Percentiles rank a stretch among this genome's conserved stretches.
Conservation (phyloP, 768 basidiomycete genomes). For the Phaeolepiota aurea region DNA sequence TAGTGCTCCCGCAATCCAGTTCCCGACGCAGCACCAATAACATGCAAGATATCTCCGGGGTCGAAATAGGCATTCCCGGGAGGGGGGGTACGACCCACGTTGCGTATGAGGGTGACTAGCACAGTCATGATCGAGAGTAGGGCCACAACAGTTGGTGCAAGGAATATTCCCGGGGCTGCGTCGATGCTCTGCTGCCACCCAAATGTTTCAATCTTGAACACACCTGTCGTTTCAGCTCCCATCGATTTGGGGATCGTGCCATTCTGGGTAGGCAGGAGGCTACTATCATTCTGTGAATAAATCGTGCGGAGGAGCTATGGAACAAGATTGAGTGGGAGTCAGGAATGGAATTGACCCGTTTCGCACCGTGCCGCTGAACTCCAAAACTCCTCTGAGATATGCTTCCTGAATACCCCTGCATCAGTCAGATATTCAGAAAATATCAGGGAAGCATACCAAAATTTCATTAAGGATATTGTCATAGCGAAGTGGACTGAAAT, state of each 20-base stretch:
- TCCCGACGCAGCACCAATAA: slow-evolving; percentile 12
- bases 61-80: slow-evolving; percentile 10
- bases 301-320: slow-evolving; percentile 12
- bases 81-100: background rate
- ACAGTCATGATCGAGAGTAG: slow-evolving; percentile 11
- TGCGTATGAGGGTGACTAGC: slow-evolving; percentile 4
- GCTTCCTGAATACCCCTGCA: slow-evolving; percentile 9
- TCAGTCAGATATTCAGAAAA: no score
- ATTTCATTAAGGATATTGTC: slow-evolving; percentile 7
- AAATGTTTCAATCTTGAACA: slow-evolving; percentile 11
- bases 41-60: slow-evolving; percentile 11
- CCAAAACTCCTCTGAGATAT: slow-evolving; percentile 13
- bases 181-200: slow-evolving; percentile 12
- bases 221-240: slow-evolving; percentile 10
- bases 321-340: background rate
- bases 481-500: slow-evolving; percentile 4
- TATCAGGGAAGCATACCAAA: slow-evolving; percentile 10
- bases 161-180: slow-evolving; percentile 9
- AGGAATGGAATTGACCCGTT: no score
- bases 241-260: slow-evolving; percentile 10
- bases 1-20: slow-evolving; percentile 10
- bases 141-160: slow-evolving; percentile 13
- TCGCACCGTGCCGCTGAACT: slow-evolving; percentile 14
- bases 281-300: slow-evolving; percentile 10
- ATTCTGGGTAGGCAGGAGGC: slow-evolving; percentile 6